phyloP scores from a whole-genome alignment of 2,329 filamentous ascomycete genomes.

The Ophiostoma novo-ulmi region DNA sequence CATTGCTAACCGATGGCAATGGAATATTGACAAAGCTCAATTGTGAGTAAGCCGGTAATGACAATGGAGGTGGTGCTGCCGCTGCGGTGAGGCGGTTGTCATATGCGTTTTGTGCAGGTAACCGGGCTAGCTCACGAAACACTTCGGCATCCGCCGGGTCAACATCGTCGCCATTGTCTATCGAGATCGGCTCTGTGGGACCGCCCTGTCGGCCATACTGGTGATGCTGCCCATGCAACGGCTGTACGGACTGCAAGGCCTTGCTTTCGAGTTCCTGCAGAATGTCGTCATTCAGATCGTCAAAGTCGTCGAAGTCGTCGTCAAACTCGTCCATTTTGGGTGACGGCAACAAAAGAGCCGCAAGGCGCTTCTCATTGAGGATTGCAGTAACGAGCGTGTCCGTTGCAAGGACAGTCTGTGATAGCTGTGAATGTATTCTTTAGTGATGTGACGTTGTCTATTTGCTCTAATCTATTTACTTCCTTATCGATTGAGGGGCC shows the following conservation, averaged over 20 bases:
- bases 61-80: conserved; percentile 23
- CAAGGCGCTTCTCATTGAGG: conserved; percentile 6
- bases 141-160: conserved; percentile 25
- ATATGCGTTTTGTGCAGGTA: conserved; percentile 25
- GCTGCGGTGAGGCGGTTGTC: conserved; percentile 23
- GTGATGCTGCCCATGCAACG: conserved; percentile 22
- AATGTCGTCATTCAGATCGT: conserved; percentile 53
- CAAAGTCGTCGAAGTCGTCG: conserved; percentile 60
- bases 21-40: conserved; percentile 23
- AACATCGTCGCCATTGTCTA: conserved; percentile 19
- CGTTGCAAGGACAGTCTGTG: neutral
- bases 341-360: conserved; percentile 4
- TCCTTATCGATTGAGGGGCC: conserved; percentile 15
- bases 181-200: neutral
- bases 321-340: conserved; percentile 54
- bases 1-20: conserved; percentile 17
- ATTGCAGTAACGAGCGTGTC: neutral
- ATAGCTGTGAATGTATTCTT: neutral
- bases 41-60: conserved; percentile 26
- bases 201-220: conserved; percentile 6
- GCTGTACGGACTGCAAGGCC: conserved; percentile 35
- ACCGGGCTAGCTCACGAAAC: conserved; percentile 25
- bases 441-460: neutral
- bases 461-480: conserved; percentile 1
- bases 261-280: conserved; percentile 59